Conservation (phyloP, 805 yeast species). For the Saccharomycopsis sp. region DNA sequence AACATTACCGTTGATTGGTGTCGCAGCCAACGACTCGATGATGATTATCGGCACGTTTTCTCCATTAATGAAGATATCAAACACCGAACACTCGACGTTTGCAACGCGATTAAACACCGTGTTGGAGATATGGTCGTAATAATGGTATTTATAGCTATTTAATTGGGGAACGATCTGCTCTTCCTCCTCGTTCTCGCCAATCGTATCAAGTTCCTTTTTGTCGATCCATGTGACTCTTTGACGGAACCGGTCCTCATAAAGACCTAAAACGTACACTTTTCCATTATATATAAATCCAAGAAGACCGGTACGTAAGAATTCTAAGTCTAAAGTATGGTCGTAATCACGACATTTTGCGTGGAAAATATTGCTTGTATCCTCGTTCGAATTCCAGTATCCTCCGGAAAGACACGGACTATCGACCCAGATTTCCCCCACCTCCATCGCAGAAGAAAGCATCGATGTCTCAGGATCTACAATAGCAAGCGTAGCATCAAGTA, state of each 20-base stretch:
- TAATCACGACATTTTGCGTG: constrained; percentile 76
- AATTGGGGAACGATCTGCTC: constrained; percentile 16
- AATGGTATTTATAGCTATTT: constrained; percentile 52
- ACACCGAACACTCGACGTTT: constrained; percentile 85
- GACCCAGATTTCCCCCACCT: constrained; percentile 97
- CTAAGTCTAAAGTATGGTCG: constrained; percentile 62
- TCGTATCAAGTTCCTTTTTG: constrained; percentile 26
- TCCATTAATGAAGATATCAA: constrained; percentile 71
- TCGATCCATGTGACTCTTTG: constrained; percentile 68
- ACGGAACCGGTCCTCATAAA: constrained; percentile 85
- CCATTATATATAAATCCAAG: constrained; percentile 86
- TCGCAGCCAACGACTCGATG: constrained; percentile 62
- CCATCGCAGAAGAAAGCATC: constrained; percentile 62
- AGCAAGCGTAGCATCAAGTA: constrained; percentile 91
- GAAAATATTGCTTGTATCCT: constrained; percentile 66
- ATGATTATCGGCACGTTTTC: constrained; percentile 82
- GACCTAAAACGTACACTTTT: constrained; percentile 79
- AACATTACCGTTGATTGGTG: constrained; percentile 25
- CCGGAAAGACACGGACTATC: constrained; percentile 88
- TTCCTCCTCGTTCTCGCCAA: constrained; percentile 22
- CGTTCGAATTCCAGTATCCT: constrained; percentile 71
- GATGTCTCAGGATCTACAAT: constrained; percentile 91
- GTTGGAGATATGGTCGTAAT: constrained; percentile 79
- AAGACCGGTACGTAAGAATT: constrained; percentile 83
- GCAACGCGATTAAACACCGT: constrained; percentile 77